Evolutionary conservation across 2,329 filamentous ascomycete genomes (phyloP).

Genomic region (Leptosphaerulina australis): DNA sequence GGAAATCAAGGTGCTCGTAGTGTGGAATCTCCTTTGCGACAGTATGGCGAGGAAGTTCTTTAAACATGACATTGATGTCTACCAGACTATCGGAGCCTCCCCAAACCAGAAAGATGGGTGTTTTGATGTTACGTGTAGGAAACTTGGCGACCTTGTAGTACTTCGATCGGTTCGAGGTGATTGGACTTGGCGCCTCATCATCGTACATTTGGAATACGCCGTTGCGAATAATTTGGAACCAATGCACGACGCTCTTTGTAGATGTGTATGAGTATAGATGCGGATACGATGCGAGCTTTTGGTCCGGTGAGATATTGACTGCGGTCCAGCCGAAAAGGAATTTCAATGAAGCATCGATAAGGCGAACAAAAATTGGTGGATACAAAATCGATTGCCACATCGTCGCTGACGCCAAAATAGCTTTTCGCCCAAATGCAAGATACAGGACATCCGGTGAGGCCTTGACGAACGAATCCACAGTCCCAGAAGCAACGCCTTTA

Average conservation of each 20-base stretch:
- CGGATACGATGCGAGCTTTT: conserved; percentile 94
- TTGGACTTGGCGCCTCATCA: conserved; percentile 82
- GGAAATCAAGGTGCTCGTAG: conserved; percentile 95
- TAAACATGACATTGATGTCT: conserved; percentile 90
- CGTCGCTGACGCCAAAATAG: conserved; percentile 88
- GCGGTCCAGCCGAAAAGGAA: conserved; percentile 92
- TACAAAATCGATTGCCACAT: conserved; percentile 98
- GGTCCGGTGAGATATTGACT: conserved; percentile 79
- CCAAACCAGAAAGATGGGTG: conserved; percentile 90
- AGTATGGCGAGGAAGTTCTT: conserved; percentile 83
- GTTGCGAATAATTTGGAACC: conserved; percentile 99
- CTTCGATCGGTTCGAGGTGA: conserved; percentile 73
- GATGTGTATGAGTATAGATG: conserved; percentile 97
- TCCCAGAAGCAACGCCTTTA: conserved; percentile 83
- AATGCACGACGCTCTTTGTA: conserved; percentile 96
- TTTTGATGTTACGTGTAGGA: conserved; percentile 95
- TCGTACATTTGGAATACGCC: conserved; percentile 98
- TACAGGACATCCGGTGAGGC: conserved; percentile 91
- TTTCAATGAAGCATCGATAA: conserved; percentile 80
- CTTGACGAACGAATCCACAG: conserved; percentile 92
- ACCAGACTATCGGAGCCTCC: conserved; percentile 93
- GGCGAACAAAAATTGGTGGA: conserved; percentile 86
- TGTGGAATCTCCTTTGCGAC: conserved; percentile 85
- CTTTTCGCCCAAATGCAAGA: conserved; percentile 87
- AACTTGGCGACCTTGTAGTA: conserved; percentile 98